Conservation (phyloP, 768 basidiomycete species). For the Collybia mongolica region DNA sequence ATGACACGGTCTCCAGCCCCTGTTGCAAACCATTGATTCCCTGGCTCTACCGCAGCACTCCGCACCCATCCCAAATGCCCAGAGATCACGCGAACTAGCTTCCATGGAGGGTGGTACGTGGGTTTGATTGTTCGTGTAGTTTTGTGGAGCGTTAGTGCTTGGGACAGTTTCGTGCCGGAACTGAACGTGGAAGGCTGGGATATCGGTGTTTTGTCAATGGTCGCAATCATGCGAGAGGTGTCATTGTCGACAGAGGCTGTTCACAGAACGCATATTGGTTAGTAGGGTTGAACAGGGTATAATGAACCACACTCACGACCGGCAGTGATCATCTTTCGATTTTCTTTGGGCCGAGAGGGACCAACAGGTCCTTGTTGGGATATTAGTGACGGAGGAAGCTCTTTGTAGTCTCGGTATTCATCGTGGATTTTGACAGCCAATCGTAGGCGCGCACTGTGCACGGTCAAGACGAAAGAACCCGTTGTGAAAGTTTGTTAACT, state of each 20-base stretch:
- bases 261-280: conserved; percentile 6
- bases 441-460: conserved; percentile 61
- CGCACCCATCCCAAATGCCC: conserved; percentile 99
- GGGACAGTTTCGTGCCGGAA: conserved; percentile 68
- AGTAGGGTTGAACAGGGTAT: background rate
- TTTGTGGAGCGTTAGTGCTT: conserved; percentile 90
- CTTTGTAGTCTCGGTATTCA: conserved; percentile 86
- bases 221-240: conserved; percentile 67
- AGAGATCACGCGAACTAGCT: conserved; percentile 93
- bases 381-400: conserved; percentile 77
- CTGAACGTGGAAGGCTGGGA: conserved; percentile 69
- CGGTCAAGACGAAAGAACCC: background rate
- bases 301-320: conserved; percentile 49
- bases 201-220: conserved; percentile 72
- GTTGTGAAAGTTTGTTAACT: conserved; percentile 10
- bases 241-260: conserved; percentile 41
- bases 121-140: conserved; percentile 94
- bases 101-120: conserved; percentile 95
- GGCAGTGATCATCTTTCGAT: conserved; percentile 69
- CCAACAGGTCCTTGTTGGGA: conserved; percentile 81
- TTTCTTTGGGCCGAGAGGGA: conserved; percentile 68
- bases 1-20: conserved; percentile 98
- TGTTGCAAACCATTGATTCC: conserved; percentile 98
- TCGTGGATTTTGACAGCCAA: conserved; percentile 84
- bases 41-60: conserved; percentile 94